Percentiles rank a stretch among this genome's conserved stretches.
Evolutionary conservation across 2,329 filamentous ascomycete species (phyloP).

Genomic region (Aureobasidium mangrovei): DNA sequence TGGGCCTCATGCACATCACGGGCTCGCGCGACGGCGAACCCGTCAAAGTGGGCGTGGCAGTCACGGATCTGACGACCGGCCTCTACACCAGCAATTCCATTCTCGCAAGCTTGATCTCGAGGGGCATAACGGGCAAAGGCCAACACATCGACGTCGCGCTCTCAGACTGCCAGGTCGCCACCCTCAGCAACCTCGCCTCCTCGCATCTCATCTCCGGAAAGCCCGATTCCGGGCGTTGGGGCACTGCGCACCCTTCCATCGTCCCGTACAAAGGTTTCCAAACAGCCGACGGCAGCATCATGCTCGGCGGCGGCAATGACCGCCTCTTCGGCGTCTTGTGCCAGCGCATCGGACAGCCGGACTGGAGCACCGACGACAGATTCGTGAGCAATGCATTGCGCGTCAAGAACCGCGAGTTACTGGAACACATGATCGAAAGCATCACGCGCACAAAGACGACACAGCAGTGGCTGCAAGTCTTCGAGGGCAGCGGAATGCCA

Average conservation of each 20-base stretch:
- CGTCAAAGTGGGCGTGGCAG: slow-evolving; percentile 94
- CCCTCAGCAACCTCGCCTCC: slow-evolving; percentile 88
- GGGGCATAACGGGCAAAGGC: slow-evolving; percentile 65
- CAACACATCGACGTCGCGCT: slow-evolving; percentile 89
- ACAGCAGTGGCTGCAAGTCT: slow-evolving; percentile 72
- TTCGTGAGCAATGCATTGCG: slow-evolving; percentile 52
- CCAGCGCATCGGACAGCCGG: slow-evolving; percentile 46
- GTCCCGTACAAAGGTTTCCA: slow-evolving; percentile 85
- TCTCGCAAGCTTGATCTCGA: slow-evolving; percentile 80
- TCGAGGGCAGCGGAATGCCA: slow-evolving; percentile 88
- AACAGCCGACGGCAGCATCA: slow-evolving; percentile 53
- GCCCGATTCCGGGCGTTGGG: slow-evolving; percentile 84
- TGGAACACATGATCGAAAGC: slow-evolving; percentile 71
- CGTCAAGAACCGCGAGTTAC: slow-evolving; percentile 60
- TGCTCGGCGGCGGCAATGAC: slow-evolving; percentile 57
- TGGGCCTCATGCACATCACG: slow-evolving; percentile 98
- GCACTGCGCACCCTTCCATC: slow-evolving; percentile 96
- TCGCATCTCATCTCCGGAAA: slow-evolving; percentile 82
- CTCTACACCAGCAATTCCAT: slow-evolving; percentile 92
- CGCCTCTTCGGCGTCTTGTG: slow-evolving; percentile 52
- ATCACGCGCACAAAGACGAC: slow-evolving; percentile 72
- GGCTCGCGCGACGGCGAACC: slow-evolving; percentile 79
- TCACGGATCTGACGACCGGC: slow-evolving; percentile 91
- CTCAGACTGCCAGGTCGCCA: slow-evolving; percentile 91
- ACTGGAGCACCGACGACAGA: slow-evolving; percentile 49